These are phyloP conservation scores for Xylaria sp. DNA, from an alignment of 2,329 filamentous ascomycete species.

Conservation along the genomic window DNA sequence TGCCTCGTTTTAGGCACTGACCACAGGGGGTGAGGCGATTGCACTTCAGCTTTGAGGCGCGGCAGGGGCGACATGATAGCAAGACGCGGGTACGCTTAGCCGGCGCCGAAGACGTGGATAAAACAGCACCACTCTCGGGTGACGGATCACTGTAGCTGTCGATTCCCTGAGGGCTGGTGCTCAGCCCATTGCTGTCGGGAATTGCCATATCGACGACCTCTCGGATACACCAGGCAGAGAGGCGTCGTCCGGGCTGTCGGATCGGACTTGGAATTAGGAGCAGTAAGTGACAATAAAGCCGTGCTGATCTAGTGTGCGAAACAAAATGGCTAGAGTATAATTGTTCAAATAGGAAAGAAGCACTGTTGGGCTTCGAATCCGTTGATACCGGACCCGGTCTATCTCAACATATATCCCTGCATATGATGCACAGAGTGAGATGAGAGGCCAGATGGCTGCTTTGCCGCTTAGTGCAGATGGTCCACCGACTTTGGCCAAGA, in stretches of 20 bases:
- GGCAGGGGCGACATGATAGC: slow-evolving; percentile 59
- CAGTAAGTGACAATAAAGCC: too few relatives aligned
- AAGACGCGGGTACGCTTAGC: slow-evolving; percentile 55
- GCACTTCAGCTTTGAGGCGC: slow-evolving; percentile 62
- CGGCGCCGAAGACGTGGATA: slow-evolving; percentile 5
- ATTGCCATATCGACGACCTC: slow-evolving; percentile 7
- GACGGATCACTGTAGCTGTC: slow-evolving; percentile 9
- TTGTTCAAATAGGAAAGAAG: too few relatives aligned
- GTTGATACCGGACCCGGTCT: too few relatives aligned
- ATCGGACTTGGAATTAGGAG: neutral
- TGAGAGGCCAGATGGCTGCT: too few relatives aligned
- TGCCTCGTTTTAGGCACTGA: slow-evolving; percentile 58
- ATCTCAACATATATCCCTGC: too few relatives aligned
- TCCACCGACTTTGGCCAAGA: too few relatives aligned
- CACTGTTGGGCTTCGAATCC: too few relatives aligned
- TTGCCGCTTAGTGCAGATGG: too few relatives aligned
- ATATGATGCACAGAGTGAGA: too few relatives aligned
- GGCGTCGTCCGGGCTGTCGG: neutral
- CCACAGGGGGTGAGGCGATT: slow-evolving; percentile 58
- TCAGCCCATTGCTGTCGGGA: neutral
- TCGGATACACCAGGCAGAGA: neutral
- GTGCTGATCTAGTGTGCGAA: too few relatives aligned
- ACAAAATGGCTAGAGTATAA: too few relatives aligned
- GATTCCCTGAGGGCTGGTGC: slow-evolving; percentile 9
- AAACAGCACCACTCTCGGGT: neutral